phyloP scores from a whole-genome alignment of 768 basidiomycete species.

The Suillus weaverae region DNA sequence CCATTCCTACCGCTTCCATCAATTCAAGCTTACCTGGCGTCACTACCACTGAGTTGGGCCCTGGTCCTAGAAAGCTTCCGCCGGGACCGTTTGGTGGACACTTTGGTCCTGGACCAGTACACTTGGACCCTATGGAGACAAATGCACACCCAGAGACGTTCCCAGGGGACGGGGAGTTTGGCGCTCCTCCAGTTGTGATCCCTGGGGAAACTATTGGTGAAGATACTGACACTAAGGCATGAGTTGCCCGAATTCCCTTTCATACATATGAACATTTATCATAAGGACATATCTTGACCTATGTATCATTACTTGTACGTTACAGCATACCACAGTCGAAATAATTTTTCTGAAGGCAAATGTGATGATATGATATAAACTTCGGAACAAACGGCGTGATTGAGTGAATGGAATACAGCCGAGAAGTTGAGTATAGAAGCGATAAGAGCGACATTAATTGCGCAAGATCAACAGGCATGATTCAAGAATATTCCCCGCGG shows the following conservation, averaged over 20 bases:
- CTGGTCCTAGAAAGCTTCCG: conserved; percentile 15
- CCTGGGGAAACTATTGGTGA: conserved; percentile 30
- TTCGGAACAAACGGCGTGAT: not conserved
- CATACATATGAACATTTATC: not conserved
- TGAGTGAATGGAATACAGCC: not conserved
- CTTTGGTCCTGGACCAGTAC: conserved; percentile 20
- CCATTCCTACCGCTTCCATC: conserved; percentile 23
- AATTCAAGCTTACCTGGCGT: conserved; percentile 7
- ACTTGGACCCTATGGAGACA: conserved; percentile 21
- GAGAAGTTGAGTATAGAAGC: not conserved
- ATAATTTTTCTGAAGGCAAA: not conserved
- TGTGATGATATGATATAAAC: not conserved
- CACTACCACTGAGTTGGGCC: conserved; percentile 16
- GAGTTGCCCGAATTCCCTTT: no score
- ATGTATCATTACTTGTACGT: not conserved
- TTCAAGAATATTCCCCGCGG: conserved; percentile 3
- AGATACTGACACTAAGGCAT: conserved; percentile 5
- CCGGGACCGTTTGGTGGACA: conserved; percentile 14
- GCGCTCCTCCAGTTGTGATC: conserved; percentile 25
- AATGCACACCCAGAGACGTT: conserved; percentile 22
- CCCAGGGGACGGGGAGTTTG: conserved; percentile 30
- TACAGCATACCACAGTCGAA: not conserved
- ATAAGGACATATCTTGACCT: not conserved
- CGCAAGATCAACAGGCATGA: not conserved
- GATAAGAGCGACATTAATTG: not conserved